Conservation (phyloP, 2,329 filamentous ascomycete species). For the Trichoderma afroharzianum region DNA sequence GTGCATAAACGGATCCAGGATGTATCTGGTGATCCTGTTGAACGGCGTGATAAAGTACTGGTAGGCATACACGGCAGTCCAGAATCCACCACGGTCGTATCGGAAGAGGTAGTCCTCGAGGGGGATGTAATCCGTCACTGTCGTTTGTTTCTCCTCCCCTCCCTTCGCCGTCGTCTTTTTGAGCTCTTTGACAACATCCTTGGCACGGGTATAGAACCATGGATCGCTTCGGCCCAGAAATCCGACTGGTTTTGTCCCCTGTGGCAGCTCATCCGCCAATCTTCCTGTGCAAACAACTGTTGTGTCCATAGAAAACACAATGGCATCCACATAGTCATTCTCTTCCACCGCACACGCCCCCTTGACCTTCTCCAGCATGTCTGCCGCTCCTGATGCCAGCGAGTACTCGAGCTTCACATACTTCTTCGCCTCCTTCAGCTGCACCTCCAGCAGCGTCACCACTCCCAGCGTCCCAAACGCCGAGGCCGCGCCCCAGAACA, state of each 20-base stretch:
- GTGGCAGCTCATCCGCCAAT: constrained; percentile 46
- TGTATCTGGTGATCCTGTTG: constrained; percentile 57
- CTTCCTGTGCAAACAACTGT: constrained; percentile 60
- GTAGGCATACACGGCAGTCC: constrained; percentile 61
- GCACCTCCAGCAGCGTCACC: constrained; percentile 60
- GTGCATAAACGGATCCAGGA: constrained; percentile 60
- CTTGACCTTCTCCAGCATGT: constrained; percentile 42
- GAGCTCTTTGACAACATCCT: constrained; percentile 37
- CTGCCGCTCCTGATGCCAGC: constrained; percentile 39
- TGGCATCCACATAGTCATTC: constrained; percentile 66
- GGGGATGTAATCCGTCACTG: constrained; percentile 52
- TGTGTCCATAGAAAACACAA: constrained; percentile 54
- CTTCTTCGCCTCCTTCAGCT: constrained; percentile 50
- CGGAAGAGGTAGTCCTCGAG: constrained; percentile 66
- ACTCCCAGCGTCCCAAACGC: constrained; percentile 66
- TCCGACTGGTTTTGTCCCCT: constrained; percentile 31
- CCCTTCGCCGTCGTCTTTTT: constrained; percentile 17
- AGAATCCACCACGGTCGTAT: constrained; percentile 68
- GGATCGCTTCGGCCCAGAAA: constrained; percentile 61
- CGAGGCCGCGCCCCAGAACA: constrained; percentile 63
- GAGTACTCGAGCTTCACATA: constrained; percentile 59
- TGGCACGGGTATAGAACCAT: constrained; percentile 71
- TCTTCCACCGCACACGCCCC: constrained; percentile 36
- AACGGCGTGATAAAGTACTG: constrained; percentile 63
- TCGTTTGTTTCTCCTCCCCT: constrained; percentile 13